Base-by-base conservation (phyloP, 305 asterid genomes). In the Fraxinus angustifolia region DNA sequence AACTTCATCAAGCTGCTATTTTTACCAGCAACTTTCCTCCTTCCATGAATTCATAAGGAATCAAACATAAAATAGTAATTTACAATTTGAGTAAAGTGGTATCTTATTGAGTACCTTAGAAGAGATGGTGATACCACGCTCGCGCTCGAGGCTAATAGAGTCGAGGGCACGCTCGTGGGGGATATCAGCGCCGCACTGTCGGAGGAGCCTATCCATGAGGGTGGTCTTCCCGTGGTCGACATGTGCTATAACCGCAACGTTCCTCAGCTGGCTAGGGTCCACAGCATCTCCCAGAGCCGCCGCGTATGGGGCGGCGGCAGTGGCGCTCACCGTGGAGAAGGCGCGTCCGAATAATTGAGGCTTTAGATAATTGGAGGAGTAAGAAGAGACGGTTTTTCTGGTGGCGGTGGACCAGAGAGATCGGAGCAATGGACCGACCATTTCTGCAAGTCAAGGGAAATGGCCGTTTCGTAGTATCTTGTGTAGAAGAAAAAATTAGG, bases 221-320 rank as follows among this genome's bases (percentile, higher is more conserved):
- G 98, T 96, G 58, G 99, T 96, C 89, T 96, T 94, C 17, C 99
- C 98, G 81, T 96, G 99, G 86, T 96, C 99, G 3, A 96, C 99
- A 77, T 94, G 99, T 58, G 98, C 99, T 70, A 96, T 96, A 50
- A 96, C 99, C 6, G 99, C 98, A 6, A 96, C 97, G 79, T 96
- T 96, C 81, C 99, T 83, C 58, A 96, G 95, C 60, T 86, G 89
- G 71, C 82, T 75, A 1, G 99, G 96, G 36, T 92, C 99, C 68
- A 93, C 48, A 1, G 78, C 93, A 65, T 85, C 84, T 58, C 79
- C 86, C 30, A 87, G 75, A 28, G 83, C 81, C 45, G 85, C 83
- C 6, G 87, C 86, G 17, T 90, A 65, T 81, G 82, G 86, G 34
- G 86, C 83, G 23, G 92, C 3, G 56, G 92, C 89, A n/a, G 94